Evolutionary conservation across 176 grass and related monocot genomes (phyloP), one percentile per base, ranked within the genome.

Genomic region (Triticum turgidum): DNA sequence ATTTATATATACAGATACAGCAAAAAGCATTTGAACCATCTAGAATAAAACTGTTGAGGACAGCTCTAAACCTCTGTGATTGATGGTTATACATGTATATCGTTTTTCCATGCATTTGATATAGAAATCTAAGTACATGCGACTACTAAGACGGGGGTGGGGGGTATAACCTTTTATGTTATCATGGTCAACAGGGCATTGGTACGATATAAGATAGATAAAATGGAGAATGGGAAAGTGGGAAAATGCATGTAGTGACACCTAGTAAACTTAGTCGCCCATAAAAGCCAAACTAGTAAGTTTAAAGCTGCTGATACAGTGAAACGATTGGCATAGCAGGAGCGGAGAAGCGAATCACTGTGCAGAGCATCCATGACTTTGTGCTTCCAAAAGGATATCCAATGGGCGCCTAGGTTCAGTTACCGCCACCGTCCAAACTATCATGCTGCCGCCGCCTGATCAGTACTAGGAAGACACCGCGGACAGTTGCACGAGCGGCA

Each of bases 241-340:
- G 76, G 15, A 5, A 52, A 69, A 77, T 76, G 85, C 70, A 91
- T 85, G 56, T 76, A 64, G 42, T 25, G n/a, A 17, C 61, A 64
- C 6, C 21, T 30, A 34, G 47, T 69, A 85, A 76, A 82, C 42
- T 69, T 89, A n/a, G 11, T 64, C 52, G 37, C 38, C 15, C 81
- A 82, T 82, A 90, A 86, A 86, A 84, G 29, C 54, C 76, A 80
- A 80, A 79, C 29, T 51, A 68, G 74, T 79, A 86, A 62, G 61
- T 77, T 72, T 30, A 41, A 73, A 83, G n/a, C 20, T 64, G 20
- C 20, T n/a, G 77, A 82, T 13, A 11, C 56, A 72, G 11, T n/a
- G 61, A 42, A 45, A 66, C 22, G 25, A 76, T 39, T 49, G 11
- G 21, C 61, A 20, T 65, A 20, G 62, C 7, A 10, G 65, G 35